phyloP scores from a whole-genome alignment of 1,284 basidiomycete species.

The Trametes sp. region DNA sequence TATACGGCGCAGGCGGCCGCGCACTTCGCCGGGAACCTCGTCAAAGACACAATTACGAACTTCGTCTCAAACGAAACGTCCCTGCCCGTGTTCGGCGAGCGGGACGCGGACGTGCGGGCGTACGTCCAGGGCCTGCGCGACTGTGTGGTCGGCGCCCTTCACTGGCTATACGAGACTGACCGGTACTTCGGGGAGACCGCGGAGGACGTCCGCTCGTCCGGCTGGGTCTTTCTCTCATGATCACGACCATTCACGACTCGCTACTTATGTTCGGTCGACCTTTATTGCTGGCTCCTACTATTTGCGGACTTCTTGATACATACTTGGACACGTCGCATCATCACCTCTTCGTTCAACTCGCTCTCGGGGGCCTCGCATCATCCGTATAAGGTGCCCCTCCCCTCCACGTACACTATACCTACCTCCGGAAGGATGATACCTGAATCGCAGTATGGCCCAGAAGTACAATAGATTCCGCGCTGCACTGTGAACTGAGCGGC shows the following conservation, averaged over 20 bases:
- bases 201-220: conserved; percentile 63
- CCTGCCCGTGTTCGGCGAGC: conserved; percentile 29
- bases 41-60: conserved; percentile 48
- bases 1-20: conserved; percentile 57
- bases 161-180: conserved; percentile 69
- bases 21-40: conserved; percentile 50
- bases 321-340: conserved; percentile 8
- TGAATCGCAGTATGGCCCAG: not conserved
- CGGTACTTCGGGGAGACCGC: conserved; percentile 63
- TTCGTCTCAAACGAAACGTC: conserved; percentile 47
- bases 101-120: conserved; percentile 44
- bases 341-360: not conserved
- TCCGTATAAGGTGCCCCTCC: not conserved
- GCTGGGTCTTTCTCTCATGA: conserved; percentile 62
- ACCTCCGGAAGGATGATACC: conserved; percentile 10
- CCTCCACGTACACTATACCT: conserved; percentile 4
- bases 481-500: not conserved
- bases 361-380: not conserved
- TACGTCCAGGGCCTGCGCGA: conserved; percentile 59
- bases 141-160: conserved; percentile 57
- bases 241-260: not conserved
- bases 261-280: not conserved
- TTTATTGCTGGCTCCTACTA: not conserved
- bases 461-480: conserved; percentile 3
- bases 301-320: conserved; percentile 7